Percentiles rank a stretch among this genome's conserved stretches.
Conservation (phyloP, 2,329 filamentous ascomycete species). For the Dactylonectria macrodidyma region DNA sequence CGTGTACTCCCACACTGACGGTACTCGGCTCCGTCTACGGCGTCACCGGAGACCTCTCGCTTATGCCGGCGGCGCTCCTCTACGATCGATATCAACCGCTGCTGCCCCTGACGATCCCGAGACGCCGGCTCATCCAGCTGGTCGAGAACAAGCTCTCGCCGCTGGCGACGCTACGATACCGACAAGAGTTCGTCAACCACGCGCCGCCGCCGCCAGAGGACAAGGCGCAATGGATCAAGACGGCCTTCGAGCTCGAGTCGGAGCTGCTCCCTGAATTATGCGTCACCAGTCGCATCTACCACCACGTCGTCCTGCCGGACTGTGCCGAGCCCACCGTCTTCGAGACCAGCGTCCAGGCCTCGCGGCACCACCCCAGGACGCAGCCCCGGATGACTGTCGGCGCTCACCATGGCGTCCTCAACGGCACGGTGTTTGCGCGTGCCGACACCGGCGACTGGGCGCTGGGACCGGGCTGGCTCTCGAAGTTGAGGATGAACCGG, state of each 20-base stretch:
- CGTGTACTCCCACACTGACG: conserved; percentile 53
- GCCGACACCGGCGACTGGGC: conserved; percentile 61
- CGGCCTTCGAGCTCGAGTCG: conserved; percentile 42
- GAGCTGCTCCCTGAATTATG: conserved; percentile 57
- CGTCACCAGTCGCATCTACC: conserved; percentile 55
- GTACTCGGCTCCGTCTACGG: conserved; percentile 59
- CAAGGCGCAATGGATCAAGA: conserved; percentile 44
- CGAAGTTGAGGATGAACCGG: conserved; percentile 42
- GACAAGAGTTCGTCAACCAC: conserved; percentile 56
- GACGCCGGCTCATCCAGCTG: conserved; percentile 55
- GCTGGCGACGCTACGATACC: conserved; percentile 54
- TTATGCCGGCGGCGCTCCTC: conserved; percentile 51
- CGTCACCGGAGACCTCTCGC: conserved; percentile 47
- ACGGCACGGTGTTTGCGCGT: conserved; percentile 56
- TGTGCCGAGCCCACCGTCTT: conserved; percentile 52
- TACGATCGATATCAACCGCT: conserved; percentile 58
- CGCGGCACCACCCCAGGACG: conserved; percentile 36
- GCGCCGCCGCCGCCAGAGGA: conserved; percentile 30
- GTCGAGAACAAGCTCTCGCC: conserved; percentile 57
- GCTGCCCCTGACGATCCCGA: conserved; percentile 53
- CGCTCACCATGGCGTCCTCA: conserved; percentile 51
- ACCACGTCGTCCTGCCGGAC: conserved; percentile 49
- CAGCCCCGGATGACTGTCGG: conserved; percentile 52
- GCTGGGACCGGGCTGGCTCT: conserved; percentile 43
- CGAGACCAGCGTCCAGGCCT: conserved; percentile 53